A percentile compares a stretch with the other conserved stretches of the same genome.
Evolutionary conservation across 1,139 yeast species (phyloP).

Genomic region (Geotrichum australiense): DNA sequence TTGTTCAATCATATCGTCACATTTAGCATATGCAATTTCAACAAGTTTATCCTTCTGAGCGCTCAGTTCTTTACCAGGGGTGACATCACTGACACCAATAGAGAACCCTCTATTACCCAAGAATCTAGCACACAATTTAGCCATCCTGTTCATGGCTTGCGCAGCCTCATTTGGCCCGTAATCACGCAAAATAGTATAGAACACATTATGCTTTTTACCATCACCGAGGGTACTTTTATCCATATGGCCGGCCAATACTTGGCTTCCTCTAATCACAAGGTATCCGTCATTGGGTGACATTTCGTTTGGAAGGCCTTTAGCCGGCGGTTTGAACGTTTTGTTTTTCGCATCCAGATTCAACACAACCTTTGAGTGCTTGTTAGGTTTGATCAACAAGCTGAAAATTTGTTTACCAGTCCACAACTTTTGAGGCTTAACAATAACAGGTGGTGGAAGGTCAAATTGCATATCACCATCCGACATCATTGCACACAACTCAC

Average conservation of each 20-base stretch:
- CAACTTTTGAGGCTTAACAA: constrained; percentile 75
- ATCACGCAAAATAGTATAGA: constrained; percentile 89
- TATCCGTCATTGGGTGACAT: constrained; percentile 98
- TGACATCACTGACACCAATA: constrained; percentile 95
- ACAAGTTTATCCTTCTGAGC: constrained; percentile 81
- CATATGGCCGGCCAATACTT: constrained; percentile 89
- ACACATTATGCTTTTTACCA: constrained; percentile 95
- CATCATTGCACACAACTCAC: constrained; percentile 89
- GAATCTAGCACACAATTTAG: constrained; percentile 91
- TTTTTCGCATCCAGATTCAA: constrained; percentile 93
- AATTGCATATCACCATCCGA: constrained; percentile 83
- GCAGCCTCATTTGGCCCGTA: constrained; percentile 96
- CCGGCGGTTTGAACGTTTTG: constrained; percentile 77
- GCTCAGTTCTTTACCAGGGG: constrained; percentile 78
- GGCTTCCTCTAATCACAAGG: constrained; percentile 83
- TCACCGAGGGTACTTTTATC: constrained; percentile 95
- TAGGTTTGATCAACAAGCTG: constrained; percentile 80
- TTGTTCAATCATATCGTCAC: constrained; percentile 81
- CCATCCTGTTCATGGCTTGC: constrained; percentile 95
- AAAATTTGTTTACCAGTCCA: constrained; percentile 99
- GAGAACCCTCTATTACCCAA: constrained; percentile 95
- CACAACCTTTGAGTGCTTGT: constrained; percentile 62
- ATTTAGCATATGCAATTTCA: constrained; percentile 81
- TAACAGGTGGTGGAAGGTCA: constrained; percentile 93
- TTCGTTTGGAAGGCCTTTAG: constrained; percentile 64